phyloP scores from a whole-genome alignment of 768 basidiomycete species.

The Agrocybe pediades region DNA sequence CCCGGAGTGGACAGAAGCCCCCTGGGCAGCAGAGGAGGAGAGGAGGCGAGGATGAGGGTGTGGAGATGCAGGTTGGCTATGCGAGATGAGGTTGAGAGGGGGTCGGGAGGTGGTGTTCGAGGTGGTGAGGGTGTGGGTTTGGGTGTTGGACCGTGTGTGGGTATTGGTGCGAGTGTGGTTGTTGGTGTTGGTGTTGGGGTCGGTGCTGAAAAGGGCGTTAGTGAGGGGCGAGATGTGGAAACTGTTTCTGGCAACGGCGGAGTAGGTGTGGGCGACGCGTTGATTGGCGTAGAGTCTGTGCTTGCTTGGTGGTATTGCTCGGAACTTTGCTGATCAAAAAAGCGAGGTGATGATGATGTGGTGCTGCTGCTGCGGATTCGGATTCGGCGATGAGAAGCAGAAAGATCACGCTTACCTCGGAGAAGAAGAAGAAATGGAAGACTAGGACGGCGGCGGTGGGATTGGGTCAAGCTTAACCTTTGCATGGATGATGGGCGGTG shows the following conservation, averaged over 20 bases:
- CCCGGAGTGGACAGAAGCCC: slow-evolving; percentile 15
- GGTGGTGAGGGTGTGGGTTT: neutral
- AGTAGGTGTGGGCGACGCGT: neutral
- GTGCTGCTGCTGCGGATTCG: too few species aligned
- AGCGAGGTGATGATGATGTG: too few species aligned
- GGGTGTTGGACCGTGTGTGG: neutral
- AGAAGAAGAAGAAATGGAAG: too few species aligned
- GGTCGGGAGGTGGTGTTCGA: neutral
- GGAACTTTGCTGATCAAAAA: neutral
- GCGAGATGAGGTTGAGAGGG: slow-evolving; percentile 21
- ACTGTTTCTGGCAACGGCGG: neutral
- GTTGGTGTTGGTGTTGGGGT: neutral
- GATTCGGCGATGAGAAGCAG: too few species aligned
- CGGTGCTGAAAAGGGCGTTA: neutral
- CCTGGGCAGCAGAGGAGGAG: slow-evolving; percentile 23
- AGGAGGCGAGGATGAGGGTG: slow-evolving; percentile 28
- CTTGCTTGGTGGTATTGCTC: slow-evolving; percentile 9
- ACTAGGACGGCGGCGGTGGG: too few species aligned
- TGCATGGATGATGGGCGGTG: too few species aligned
- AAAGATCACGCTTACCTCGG: too few species aligned
- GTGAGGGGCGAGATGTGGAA: neutral
- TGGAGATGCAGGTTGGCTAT: slow-evolving; percentile 40
- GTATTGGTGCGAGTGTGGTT: neutral
- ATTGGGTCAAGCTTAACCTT: too few species aligned
- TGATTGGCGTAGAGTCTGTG: slow-evolving; percentile 12